Percentiles rank a stretch among this genome's conserved stretches.
These are phyloP conservation scores for Coemansia sp. DNA, from an alignment of 192 early-diverging fungal genomes.

Conservation along the genomic window DNA sequence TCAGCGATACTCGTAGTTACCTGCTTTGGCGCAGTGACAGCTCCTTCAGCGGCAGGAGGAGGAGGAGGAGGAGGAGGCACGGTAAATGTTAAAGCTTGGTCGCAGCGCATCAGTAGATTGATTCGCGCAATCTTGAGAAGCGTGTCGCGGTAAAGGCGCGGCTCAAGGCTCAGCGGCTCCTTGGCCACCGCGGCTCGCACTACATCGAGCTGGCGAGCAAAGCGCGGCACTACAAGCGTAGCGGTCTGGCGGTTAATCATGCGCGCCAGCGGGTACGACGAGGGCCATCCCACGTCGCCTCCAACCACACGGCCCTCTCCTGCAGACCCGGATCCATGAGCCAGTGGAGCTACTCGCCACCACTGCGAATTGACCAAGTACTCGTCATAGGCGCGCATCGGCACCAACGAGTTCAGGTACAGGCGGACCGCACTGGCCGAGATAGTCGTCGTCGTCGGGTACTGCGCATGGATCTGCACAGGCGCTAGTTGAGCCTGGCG, in stretches of 20 bases:
- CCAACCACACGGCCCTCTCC: slow-evolving; percentile 23
- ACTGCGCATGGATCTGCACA: slow-evolving; percentile 44
- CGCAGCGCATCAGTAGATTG: slow-evolving; percentile 31
- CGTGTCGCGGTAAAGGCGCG: slow-evolving; percentile 55
- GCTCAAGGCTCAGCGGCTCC: slow-evolving; percentile 54
- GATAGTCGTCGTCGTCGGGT: slow-evolving; percentile 48
- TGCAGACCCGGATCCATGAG: neutral
- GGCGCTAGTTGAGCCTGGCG: neutral
- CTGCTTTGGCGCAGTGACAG: neutral
- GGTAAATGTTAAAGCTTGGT: slow-evolving; percentile 14
- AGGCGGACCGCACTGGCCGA: slow-evolving; percentile 57
- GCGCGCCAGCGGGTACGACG: slow-evolving; percentile 50
- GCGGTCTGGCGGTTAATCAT: slow-evolving; percentile 48
- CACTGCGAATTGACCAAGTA: slow-evolving; percentile 56
- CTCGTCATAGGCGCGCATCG: slow-evolving; percentile 54
- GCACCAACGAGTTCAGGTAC: slow-evolving; percentile 56
- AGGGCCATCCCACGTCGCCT: slow-evolving; percentile 34
- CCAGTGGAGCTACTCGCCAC: slow-evolving; percentile 27
- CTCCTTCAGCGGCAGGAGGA: neutral
- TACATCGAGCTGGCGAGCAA: slow-evolving; percentile 48
- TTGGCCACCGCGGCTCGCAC: slow-evolving; percentile 43
- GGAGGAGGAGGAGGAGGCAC: neutral
- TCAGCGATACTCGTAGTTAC: slow-evolving; percentile 13
- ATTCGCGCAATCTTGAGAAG: slow-evolving; percentile 43
- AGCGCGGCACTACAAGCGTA: slow-evolving; percentile 38